These are phyloP conservation scores for Clarireedia sp. DNA, from an alignment of 2,329 filamentous ascomycete genomes.

Conservation along the genomic window DNA sequence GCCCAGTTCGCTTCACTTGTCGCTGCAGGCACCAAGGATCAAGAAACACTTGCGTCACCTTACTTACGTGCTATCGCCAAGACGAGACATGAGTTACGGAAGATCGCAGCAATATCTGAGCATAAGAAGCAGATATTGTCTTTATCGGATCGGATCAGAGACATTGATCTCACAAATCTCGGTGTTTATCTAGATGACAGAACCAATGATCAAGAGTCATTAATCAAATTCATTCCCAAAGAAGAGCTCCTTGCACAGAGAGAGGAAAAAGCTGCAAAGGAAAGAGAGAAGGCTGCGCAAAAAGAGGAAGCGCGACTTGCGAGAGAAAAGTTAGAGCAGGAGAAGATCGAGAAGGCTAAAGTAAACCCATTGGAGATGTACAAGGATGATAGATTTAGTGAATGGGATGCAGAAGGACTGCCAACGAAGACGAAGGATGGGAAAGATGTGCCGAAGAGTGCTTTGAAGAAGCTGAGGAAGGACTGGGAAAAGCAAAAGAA, in stretches of 20 bases:
- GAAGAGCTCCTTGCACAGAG: conserved; percentile 49
- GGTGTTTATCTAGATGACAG: conserved; percentile 80
- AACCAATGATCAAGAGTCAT: conserved; percentile 54
- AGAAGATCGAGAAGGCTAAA: conserved; percentile 46
- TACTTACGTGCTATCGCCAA: conserved; percentile 42
- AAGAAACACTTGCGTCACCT: conserved; percentile 45
- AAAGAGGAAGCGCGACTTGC: conserved; percentile 31
- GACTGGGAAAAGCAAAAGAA: conserved; percentile 90
- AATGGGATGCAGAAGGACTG: conserved; percentile 76
- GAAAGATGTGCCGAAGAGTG: conserved; percentile 71
- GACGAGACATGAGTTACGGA: conserved; percentile 41
- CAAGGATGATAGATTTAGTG: conserved; percentile 55
- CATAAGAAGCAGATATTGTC: conserved; percentile 65
- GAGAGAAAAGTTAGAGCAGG: conserved; percentile 42
- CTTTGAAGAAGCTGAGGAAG: conserved; percentile 76
- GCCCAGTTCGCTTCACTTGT: conserved; percentile 40
- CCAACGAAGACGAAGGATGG: conserved; percentile 72
- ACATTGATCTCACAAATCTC: conserved; percentile 71
- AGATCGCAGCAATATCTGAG: conserved; percentile 41
- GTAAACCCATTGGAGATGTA: conserved; percentile 49
- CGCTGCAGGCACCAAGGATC: conserved; percentile 40
- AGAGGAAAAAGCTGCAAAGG: conserved; percentile 51
- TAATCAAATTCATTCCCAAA: conserved; percentile 60
- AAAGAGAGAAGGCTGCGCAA: conserved; percentile 51
- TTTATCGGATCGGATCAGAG: conserved; percentile 73